Percentiles rank a stretch among this genome's conserved stretches.
These are phyloP conservation scores for Macrolepiota fuliginosa DNA, from an alignment of 768 basidiomycete genomes.

Conservation along the genomic window DNA sequence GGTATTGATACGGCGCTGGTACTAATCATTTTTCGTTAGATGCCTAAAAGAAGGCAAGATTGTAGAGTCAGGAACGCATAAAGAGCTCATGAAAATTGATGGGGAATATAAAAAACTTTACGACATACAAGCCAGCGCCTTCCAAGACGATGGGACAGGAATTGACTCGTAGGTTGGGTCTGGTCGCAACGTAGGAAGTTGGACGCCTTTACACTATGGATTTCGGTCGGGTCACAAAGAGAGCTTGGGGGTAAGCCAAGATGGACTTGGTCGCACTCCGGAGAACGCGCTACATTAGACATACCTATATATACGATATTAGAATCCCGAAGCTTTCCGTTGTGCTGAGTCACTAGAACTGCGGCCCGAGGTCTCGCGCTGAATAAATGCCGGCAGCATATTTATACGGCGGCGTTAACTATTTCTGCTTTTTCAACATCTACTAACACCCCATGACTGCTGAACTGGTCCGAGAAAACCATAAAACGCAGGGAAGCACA, in stretches of 20 bases:
- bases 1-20: slow-evolving; percentile 1
- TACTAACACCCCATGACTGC: neutral
- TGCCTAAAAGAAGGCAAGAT: slow-evolving; percentile 43
- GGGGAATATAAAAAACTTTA: slow-evolving; percentile 43
- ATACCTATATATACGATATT: no score
- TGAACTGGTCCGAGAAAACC: neutral
- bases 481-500: neutral
- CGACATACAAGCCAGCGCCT: slow-evolving; percentile 34
- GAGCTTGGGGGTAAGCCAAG: no score
- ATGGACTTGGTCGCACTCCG: no score
- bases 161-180: neutral
- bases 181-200: neutral
- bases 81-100: slow-evolving; percentile 29
- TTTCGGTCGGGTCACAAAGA: no score
- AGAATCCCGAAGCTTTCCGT: no score
- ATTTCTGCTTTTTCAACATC: neutral
- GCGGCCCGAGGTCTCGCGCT: no score
- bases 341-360: no score
- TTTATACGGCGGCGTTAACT: neutral
- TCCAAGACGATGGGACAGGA: slow-evolving; percentile 11
- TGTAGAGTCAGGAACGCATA: slow-evolving; percentile 39
- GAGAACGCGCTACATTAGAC: no score
- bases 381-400: neutral
- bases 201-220: no score
- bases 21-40: slow-evolving; percentile 20